phyloP scores from a whole-genome alignment of 345 rosid species.

The Populus tremula region DNA sequence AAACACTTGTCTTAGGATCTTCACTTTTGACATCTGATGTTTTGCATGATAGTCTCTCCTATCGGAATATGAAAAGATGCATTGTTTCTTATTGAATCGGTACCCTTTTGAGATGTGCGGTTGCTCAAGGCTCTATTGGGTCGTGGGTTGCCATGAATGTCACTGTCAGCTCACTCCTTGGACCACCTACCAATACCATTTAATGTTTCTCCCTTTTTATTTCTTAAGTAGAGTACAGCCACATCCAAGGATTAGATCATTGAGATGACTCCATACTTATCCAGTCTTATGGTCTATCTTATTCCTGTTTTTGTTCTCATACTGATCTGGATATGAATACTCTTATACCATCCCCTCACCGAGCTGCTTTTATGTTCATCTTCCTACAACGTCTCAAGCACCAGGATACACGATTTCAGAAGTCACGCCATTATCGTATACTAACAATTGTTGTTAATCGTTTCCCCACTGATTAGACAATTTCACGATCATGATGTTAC shows the following conservation, averaged over 20 bases:
- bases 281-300: neutral
- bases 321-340: neutral
- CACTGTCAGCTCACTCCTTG: neutral
- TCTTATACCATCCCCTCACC: neutral
- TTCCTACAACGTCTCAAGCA: neutral
- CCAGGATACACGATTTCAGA: neutral
- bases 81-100: too few species aligned
- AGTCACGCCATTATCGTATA: neutral
- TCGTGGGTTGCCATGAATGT: neutral
- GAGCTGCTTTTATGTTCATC: neutral
- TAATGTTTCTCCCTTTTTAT: neutral
- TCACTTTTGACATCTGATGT: neutral
- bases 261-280: neutral
- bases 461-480: neutral
- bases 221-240: neutral
- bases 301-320: neutral
- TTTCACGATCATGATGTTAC: too few species aligned
- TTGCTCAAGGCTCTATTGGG: constrained; percentile 1
- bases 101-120: neutral
- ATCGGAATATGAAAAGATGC: neutral
- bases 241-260: neutral
- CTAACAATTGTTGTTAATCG: neutral
- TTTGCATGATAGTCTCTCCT: neutral
- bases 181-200: neutral
- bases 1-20: neutral